Evolutionary conservation across 2,329 filamentous ascomycete species (phyloP), one percentile per base, ranked within the genome.

Genomic region (Hypoxylon sp.): DNA sequence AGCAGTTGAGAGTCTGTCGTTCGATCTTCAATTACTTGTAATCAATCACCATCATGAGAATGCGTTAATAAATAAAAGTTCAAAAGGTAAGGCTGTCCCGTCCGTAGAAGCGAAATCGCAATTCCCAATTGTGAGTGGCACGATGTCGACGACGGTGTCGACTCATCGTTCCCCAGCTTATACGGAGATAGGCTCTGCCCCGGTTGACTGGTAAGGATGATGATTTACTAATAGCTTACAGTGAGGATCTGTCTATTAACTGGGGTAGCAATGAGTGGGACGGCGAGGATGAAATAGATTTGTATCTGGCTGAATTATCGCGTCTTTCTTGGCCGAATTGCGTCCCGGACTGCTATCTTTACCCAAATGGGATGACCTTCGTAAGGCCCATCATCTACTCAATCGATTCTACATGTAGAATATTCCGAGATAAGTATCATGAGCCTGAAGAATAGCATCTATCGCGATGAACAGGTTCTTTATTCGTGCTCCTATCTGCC

Each of bases 261-360:
- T 62, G 59, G 59, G 50, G 61, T 54, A 60, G 64, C 30, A 64
- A 54, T 47, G n/a, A 51, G 61, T 61, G 58, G 54, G 53, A 43
- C 52, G 21, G 8, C 19, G 50, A 34, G 11, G 55, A 29, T 60
- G 43, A 16, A 51, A 54, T 54, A 39, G 19, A 21, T 21, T 37
- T 5, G 11, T 23, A 54, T 14, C 43, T 41, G 19, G 46, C 52
- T 46, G 23, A 51, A 47, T 43, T 16, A 16, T 62, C 51, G 37
- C 12, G 14, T 23, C 25, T 62, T 9, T 25, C 34, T 19, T 45
- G 54, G 25, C 29, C 23, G 21, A 53, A 43, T 43, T 19, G 6
- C 5, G 27, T 50, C 46, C 57, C 48, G 34, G 47, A 66, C 62
- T 68, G 65, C 39, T 68, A 70, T 59, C 21, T 45, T 70, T 53